These are phyloP conservation scores for Blechomonas ayalai DNA, from an alignment of 208 protist genomes.

Conservation along the genomic window DNA sequence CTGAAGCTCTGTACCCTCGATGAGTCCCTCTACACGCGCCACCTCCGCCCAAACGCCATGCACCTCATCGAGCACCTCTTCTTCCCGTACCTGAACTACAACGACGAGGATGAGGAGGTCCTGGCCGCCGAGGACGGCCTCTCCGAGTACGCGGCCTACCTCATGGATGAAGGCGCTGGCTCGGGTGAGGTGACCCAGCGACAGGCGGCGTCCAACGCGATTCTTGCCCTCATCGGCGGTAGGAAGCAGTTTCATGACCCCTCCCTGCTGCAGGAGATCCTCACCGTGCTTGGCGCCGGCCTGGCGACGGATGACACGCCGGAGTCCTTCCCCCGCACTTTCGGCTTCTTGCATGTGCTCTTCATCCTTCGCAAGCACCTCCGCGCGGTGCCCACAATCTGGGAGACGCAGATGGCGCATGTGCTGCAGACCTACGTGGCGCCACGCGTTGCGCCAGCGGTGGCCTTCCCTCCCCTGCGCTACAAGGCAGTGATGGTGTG, in stretches of 20 bases:
- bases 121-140: constrained; percentile 68
- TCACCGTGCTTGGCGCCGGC: constrained; percentile 46
- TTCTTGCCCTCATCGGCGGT: constrained; percentile 59
- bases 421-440: constrained; percentile 71
- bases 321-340: constrained; percentile 48
- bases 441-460: constrained; percentile 46
- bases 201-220: constrained; percentile 69
- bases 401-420: constrained; percentile 64
- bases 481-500: constrained; percentile 80
- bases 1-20: constrained; percentile 72
- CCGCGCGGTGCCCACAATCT: constrained; percentile 54
- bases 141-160: constrained; percentile 76
- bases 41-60: constrained; percentile 57
- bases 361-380: constrained; percentile 76
- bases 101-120: constrained; percentile 67
- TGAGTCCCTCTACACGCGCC: constrained; percentile 42
- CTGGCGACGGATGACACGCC: constrained; percentile 36
- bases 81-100: constrained; percentile 78
- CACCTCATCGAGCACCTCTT: constrained; percentile 63
- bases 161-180: constrained; percentile 74
- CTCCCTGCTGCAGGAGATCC: constrained; percentile 55
- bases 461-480: constrained; percentile 44
- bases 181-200: constrained; percentile 62
- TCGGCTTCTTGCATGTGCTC: constrained; percentile 79
- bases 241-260: constrained; percentile 74